These are phyloP conservation scores for Dalbergia cultrata DNA, from an alignment of 306 rosid species.

Conservation along the genomic window DNA sequence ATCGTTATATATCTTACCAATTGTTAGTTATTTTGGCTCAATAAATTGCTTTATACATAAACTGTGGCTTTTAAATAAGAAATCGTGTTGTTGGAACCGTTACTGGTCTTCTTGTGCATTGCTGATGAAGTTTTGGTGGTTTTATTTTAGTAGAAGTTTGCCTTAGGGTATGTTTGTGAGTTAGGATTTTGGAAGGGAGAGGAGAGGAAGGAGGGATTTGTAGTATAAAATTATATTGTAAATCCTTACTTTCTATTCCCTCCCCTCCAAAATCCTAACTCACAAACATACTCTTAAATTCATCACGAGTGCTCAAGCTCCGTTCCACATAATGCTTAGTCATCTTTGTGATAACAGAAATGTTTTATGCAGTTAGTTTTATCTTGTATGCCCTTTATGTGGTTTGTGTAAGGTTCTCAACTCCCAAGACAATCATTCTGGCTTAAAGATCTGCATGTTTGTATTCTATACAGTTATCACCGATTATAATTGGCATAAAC, in stretches of 20 bases:
- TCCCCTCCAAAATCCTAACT: no score
- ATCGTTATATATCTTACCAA: constrained; percentile 8
- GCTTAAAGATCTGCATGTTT: background rate
- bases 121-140: background rate
- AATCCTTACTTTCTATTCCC: no score
- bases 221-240: no score
- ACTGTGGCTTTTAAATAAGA: constrained; percentile 24
- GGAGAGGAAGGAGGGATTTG: no score
- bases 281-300: no score
- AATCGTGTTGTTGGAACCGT: constrained; percentile 13
- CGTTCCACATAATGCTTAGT: constrained; percentile 26
- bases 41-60: constrained; percentile 20
- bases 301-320: constrained; percentile 28
- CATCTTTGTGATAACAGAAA: background rate
- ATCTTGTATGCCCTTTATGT: constrained; percentile 31
- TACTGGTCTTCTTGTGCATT: background rate
- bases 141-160: background rate
- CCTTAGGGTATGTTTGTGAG: no score
- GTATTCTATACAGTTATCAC: background rate
- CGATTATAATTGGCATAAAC: background rate
- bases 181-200: no score
- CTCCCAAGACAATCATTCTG: background rate
- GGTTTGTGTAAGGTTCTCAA: constrained; percentile 3
- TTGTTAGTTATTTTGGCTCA: constrained; percentile 15
- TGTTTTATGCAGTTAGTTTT: background rate